Evolutionary conservation across 139 green algal species (phyloP), one percentile per base, ranked within the genome.

Genomic region (Limnomonas spitsbergensis): DNA sequence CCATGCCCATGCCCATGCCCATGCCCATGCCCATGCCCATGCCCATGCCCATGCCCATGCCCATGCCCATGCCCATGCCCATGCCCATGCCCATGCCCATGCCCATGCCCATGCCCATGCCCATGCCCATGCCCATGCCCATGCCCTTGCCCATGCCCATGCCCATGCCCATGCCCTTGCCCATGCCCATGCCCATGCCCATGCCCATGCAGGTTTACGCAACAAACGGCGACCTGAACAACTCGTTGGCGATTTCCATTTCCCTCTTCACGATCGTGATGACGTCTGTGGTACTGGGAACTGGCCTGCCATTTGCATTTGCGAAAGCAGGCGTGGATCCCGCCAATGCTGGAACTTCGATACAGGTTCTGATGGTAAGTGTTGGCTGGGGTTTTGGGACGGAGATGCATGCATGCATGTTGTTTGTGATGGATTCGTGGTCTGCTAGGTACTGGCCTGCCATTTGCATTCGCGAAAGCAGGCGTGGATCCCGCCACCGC

Each of bases 231-330:
- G 80, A 85, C 79, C 26, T 90, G 27, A 38, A 80, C 14, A 91
- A 95, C 56, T 81, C 86, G 0, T 72, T 53, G 31, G 93, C 93
- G 40, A 98, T 98, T 79, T 86, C 87, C 20, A 4, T 90, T 0
- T 93, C 89, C 6, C 85, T 97, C 32, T 90, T 97, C 66, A 32
- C 87, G 7, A 98, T 98, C 53, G 94, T 98, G 0, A 80, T 94
- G 38, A 89, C 84, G 2, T 91, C 77, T 0, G 90, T 96, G 47
- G 38, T 94, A 66, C 79, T 93, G 7, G 94, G 94, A 4, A 91
- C 90, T 0, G 84, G 81, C 35, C 88, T 98, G 71, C 94, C 94
- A 0, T 98, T 97, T 85, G 85, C 69, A 35, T 84, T 98, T 52
- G 82, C 88, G 1, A 69, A 81, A 1, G 39, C 2, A 83, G 93